Base-by-base conservation (phyloP, 768 basidiomycete species). In the button mushroom (Agaricus bisporus) region DNA sequence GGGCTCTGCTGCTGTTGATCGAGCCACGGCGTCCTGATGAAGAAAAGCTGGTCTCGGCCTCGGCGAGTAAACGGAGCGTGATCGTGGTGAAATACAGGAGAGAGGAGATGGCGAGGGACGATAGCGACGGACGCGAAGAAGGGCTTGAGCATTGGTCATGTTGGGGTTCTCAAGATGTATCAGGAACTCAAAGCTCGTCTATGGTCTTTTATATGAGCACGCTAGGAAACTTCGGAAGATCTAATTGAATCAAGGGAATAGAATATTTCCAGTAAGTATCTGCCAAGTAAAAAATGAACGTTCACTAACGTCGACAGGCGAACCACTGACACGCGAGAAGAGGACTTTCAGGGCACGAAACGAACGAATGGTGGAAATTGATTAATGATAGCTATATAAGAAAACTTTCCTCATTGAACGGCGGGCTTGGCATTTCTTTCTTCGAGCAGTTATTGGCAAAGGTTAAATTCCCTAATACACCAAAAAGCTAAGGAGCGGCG, bases 21-120 rank as follows among this genome's bases (percentile, higher is more conserved):
- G 46, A 10, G 55, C 48, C 42, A 63, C 38, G n/a, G 60, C 41
- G 35, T 61, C 39, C 18, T 51, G 59, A 41, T 64, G 56, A 47
- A 55, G 52, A 15, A 58, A 53, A n/a, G 63, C 62, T 17, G 59
- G 62, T 38, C 49, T 64, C 3, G 58, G 48, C 17, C 59, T 61
- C 17, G 65, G 64, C 4, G 65, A 60, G 53, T 68, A 64, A 36
- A 66, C 60, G 18, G 56, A 56, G 49, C 62, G 55, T 48, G 52
- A 56, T 36, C 41, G 47, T 20, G 63, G 62, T n/a, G 65, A 64
- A 8, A 63, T 58, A 15, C 26, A 55, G 65, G 54, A 54, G 15
- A 32, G 54, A 37, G 39, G 49, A 28, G 29, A 51, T 65, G 54
- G 54, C 15, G 52, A 39, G 41, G 49, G 53, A 12, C 46, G 49